These are phyloP conservation scores for Brettanomyces naardenensis DNA, from an alignment of 805 yeast genomes.

Conservation along the genomic window DNA sequence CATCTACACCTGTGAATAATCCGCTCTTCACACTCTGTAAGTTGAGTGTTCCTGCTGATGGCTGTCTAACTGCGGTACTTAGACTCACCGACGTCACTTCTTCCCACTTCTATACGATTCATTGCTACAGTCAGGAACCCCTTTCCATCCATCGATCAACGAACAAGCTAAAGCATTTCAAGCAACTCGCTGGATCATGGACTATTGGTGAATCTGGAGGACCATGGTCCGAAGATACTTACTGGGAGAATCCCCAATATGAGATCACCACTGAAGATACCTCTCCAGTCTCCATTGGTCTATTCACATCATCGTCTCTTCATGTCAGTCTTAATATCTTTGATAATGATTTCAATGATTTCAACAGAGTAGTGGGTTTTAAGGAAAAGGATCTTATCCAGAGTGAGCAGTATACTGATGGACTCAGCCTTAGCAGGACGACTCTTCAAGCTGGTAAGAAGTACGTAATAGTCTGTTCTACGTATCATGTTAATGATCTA, in stretches of 20 bases:
- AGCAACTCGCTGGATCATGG: constrained; percentile 32
- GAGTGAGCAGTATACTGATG: constrained; percentile 25
- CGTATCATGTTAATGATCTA: constrained; percentile 28
- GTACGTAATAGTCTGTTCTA: constrained; percentile 41
- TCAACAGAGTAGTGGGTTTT: constrained; percentile 17
- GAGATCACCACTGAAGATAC: constrained; percentile 16
- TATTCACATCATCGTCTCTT: constrained; percentile 17
- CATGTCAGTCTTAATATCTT: constrained; percentile 38
- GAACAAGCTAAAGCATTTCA: constrained; percentile 13
- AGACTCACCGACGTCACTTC: neutral
- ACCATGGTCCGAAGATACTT: constrained; percentile 39
- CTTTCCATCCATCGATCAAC: constrained; percentile 1
- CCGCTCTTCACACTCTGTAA: constrained; percentile 25
- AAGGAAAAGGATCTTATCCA: constrained; percentile 17
- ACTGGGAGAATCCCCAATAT: constrained; percentile 50
- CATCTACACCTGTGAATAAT: constrained; percentile 11
- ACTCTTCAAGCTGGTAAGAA: constrained; percentile 24
- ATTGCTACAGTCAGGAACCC: constrained; percentile 6
- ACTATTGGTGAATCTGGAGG: constrained; percentile 41
- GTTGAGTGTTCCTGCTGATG: constrained; percentile 13
- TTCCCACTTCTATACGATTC: constrained; percentile 7
- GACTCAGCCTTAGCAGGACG: constrained; percentile 18
- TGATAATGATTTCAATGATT: constrained; percentile 24
- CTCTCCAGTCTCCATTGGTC: constrained; percentile 15
- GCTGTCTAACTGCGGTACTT: neutral